Percentiles rank a stretch among this genome's conserved stretches.
Conservation (phyloP, 176 grass and related monocot genomes). For the Avena eriantha region DNA sequence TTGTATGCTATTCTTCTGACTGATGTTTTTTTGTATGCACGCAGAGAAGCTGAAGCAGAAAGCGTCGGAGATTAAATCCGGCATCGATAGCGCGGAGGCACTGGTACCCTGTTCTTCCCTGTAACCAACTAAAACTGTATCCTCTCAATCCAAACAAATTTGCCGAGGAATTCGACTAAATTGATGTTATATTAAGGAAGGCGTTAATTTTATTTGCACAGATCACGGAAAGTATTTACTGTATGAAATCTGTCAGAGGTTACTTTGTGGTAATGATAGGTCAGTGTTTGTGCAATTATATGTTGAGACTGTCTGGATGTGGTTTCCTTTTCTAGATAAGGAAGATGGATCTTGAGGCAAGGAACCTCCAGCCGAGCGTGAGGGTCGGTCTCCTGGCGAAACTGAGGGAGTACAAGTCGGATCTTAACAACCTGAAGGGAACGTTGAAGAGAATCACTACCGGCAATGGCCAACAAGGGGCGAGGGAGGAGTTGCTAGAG, state of each 20-base stretch:
- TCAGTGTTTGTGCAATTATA: background rate
- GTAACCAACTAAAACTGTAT: background rate
- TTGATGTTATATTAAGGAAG: conserved; percentile 8
- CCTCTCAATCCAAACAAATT: background rate
- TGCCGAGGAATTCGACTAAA: background rate
- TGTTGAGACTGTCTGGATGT: conserved; percentile 4
- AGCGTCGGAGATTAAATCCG: conserved; percentile 78
- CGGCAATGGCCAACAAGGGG: conserved; percentile 54
- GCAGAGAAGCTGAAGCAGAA: conserved; percentile 88
- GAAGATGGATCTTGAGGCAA: conserved; percentile 98
- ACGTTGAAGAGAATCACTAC: conserved; percentile 71
- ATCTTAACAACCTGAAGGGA: conserved; percentile 90
- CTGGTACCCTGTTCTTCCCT: conserved; percentile 45
- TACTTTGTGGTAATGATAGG: background rate
- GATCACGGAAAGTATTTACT: background rate
- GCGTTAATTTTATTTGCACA: background rate
- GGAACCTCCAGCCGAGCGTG: conserved; percentile 84
- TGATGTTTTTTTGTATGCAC: background rate
- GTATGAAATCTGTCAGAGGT: background rate
- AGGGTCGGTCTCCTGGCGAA: conserved; percentile 84
- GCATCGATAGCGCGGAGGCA: conserved; percentile 81
- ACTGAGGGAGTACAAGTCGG: conserved; percentile 92
- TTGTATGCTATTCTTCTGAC: background rate
- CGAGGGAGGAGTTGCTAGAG: conserved; percentile 85
- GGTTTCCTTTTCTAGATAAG: conserved; percentile 64